These are phyloP conservation scores for Fragaria ananassa DNA, from an alignment of 306 rosid species.

Conservation along the genomic window DNA sequence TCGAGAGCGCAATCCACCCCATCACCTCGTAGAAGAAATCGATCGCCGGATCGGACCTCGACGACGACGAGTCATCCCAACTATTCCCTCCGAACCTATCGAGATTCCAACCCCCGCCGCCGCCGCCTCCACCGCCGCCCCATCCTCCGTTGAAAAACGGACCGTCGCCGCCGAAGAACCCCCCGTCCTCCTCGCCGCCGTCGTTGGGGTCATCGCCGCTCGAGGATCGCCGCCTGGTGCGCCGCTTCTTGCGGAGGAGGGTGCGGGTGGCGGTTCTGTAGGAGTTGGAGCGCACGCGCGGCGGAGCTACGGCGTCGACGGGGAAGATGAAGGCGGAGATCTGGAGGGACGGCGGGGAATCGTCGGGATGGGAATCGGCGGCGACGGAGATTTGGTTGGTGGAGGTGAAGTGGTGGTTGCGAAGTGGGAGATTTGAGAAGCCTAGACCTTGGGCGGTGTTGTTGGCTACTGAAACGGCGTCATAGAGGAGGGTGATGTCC, in stretches of 20 bases:
- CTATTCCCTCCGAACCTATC: slow-evolving; percentile 57
- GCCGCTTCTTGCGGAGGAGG: slow-evolving; percentile 54
- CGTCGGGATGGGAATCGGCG: slow-evolving; percentile 27
- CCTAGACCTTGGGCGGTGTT: slow-evolving; percentile 44
- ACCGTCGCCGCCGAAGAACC: slow-evolving; percentile 49
- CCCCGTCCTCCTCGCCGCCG: slow-evolving; percentile 33
- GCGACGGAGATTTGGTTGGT: slow-evolving; percentile 12
- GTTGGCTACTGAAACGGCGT: slow-evolving; percentile 37
- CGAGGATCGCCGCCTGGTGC: slow-evolving; percentile 49
- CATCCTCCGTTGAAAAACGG: slow-evolving; percentile 39
- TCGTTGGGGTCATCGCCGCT: slow-evolving; percentile 44
- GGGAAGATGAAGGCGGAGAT: slow-evolving; percentile 60
- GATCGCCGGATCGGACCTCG: slow-evolving; percentile 67
- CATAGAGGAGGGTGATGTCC: slow-evolving; percentile 51
- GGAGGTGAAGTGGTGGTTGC: slow-evolving; percentile 30
- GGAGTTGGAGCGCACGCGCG: slow-evolving; percentile 50
- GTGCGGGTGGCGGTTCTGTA: slow-evolving; percentile 45
- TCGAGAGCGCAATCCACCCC: slow-evolving; percentile 77
- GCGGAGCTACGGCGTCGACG: slow-evolving; percentile 67
- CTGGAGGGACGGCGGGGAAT: slow-evolving; percentile 34
- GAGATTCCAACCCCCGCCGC: slow-evolving; percentile 74
- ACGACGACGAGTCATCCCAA: slow-evolving; percentile 67
- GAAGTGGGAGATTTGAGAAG: slow-evolving; percentile 48
- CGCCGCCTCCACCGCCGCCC: slow-evolving; percentile 51
- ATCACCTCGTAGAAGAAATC: slow-evolving; percentile 83